Percentiles rank a stretch among this genome's conserved stretches.
Evolutionary conservation across 164 flowering plant species (phyloP).

Genomic region (Liriodendron chinense): DNA sequence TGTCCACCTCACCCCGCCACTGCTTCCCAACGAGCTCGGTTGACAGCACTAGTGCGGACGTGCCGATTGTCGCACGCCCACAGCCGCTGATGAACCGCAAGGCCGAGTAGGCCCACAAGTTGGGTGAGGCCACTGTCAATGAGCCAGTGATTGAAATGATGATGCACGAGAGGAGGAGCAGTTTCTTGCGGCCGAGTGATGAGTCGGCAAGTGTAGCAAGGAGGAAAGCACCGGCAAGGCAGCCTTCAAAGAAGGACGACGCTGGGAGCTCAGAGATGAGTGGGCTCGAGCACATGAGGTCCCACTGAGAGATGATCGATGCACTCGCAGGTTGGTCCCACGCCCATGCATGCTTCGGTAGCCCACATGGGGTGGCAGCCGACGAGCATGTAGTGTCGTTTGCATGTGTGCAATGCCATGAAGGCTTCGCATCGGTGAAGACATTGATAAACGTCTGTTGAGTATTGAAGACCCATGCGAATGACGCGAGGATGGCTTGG

Average conservation of each 20-base stretch:
- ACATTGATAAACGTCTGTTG: constrained; percentile 68
- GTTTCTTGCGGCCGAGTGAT: constrained; percentile 59
- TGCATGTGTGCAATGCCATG: constrained; percentile 47
- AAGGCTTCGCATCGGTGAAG: constrained; percentile 53
- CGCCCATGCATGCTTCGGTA: constrained; percentile 45
- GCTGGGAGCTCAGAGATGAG: constrained; percentile 54
- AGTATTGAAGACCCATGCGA: constrained; percentile 59
- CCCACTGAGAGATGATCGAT: constrained; percentile 60
- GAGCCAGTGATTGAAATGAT: constrained; percentile 43
- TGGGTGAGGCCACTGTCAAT: constrained; percentile 36
- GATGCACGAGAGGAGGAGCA: constrained; percentile 48
- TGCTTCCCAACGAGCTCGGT: constrained; percentile 41
- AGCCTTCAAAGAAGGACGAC: constrained; percentile 64
- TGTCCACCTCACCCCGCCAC: constrained; percentile 58
- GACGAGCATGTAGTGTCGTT: constrained; percentile 7
- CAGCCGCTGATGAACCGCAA: constrained; percentile 52
- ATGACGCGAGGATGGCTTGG: constrained; percentile 49
- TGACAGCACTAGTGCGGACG: constrained; percentile 33
- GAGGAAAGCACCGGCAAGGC: constrained; percentile 52
- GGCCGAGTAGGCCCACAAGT: constrained; percentile 56
- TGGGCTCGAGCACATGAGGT: constrained; percentile 35
- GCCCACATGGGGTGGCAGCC: constrained; percentile 24
- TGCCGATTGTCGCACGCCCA: constrained; percentile 56
- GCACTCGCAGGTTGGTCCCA: constrained; percentile 41
- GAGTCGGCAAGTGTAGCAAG: constrained; percentile 66